phyloP scores from a whole-genome alignment of 2,329 filamentous ascomycete genomes.

The Cladosporium sphaerospermum region DNA sequence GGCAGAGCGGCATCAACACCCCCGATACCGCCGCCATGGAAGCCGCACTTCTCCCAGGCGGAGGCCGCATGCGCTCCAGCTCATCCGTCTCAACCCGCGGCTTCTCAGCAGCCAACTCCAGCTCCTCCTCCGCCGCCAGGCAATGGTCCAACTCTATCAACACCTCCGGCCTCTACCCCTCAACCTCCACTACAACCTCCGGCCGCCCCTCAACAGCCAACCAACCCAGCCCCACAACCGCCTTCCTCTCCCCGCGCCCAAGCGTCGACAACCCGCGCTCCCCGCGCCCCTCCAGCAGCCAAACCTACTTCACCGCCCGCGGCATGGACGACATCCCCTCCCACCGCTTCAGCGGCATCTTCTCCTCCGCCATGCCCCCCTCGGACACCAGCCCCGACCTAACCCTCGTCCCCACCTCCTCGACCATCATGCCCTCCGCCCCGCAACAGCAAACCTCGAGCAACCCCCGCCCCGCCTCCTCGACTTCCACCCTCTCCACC shows the following conservation, averaged over 20 bases:
- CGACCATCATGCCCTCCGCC: background rate
- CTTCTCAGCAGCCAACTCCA: slow-evolving; percentile 11
- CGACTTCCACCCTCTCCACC: background rate
- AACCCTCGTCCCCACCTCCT: slow-evolving; percentile 3
- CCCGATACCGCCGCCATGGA: slow-evolving; percentile 16
- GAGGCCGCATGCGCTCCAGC: slow-evolving; percentile 48
- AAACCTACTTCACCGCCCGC: slow-evolving; percentile 27
- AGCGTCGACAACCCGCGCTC: slow-evolving; percentile 22
- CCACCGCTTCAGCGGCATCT: slow-evolving; percentile 26
- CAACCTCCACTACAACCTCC: slow-evolving; percentile 33
- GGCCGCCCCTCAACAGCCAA: slow-evolving; percentile 31
- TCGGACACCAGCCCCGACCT: slow-evolving; percentile 8
- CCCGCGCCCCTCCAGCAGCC: slow-evolving; percentile 25
- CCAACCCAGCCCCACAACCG: slow-evolving; percentile 15
- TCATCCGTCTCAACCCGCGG: slow-evolving; percentile 47
- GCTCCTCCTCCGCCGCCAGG: slow-evolving; percentile 28
- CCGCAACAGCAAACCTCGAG: slow-evolving; percentile 28
- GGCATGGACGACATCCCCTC: slow-evolving; percentile 15
- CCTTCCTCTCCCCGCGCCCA: slow-evolving; percentile 17
- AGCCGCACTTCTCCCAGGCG: slow-evolving; percentile 10
- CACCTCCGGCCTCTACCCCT: slow-evolving; percentile 33
- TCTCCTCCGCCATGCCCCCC: slow-evolving; percentile 29
- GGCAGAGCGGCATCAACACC: slow-evolving; percentile 61
- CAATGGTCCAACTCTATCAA: slow-evolving; percentile 23
- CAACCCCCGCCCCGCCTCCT: slow-evolving; percentile 8